Conservation (phyloP, 352 stramenopile species). For the Phytopythium mirpurense region DNA sequence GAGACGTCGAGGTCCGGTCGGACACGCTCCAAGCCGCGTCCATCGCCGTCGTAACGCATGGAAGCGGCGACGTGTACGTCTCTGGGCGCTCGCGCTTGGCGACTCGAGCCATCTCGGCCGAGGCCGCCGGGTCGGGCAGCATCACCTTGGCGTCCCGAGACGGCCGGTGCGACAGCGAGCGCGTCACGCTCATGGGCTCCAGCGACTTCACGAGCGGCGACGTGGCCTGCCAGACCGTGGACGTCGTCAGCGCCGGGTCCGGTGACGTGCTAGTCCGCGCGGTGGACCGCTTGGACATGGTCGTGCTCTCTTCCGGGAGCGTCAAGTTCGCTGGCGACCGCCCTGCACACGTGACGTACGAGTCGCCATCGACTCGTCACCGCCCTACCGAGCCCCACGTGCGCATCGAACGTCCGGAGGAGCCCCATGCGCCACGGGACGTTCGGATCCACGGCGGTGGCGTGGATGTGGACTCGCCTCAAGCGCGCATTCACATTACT, state of each 20-base stretch:
- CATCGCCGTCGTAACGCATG: neutral
- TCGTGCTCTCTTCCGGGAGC: neutral
- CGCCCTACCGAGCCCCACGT: neutral
- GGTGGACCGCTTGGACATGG: neutral
- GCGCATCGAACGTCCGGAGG: neutral
- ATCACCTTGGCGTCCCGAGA: neutral
- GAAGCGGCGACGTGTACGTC: neutral
- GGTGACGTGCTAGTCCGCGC: neutral
- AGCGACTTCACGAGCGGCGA: neutral
- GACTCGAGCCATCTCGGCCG: neutral
- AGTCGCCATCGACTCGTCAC: neutral
- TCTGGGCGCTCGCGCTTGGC: neutral
- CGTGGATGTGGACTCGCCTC: neutral
- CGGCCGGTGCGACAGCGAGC: neutral
- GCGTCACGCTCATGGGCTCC: neutral
- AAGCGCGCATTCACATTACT: neutral
- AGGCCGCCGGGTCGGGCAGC: neutral
- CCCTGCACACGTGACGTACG: neutral
- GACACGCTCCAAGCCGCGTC: neutral
- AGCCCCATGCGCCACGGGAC: too few species aligned
- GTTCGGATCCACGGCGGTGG: neutral
- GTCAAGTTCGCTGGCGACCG: conserved; percentile 1
- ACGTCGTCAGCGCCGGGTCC: neutral
- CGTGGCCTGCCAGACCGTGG: neutral
- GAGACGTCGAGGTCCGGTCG: neutral